Evolutionary conservation across 768 basidiomycete species (phyloP).

Genomic region (Mycena chlorophos): DNA sequence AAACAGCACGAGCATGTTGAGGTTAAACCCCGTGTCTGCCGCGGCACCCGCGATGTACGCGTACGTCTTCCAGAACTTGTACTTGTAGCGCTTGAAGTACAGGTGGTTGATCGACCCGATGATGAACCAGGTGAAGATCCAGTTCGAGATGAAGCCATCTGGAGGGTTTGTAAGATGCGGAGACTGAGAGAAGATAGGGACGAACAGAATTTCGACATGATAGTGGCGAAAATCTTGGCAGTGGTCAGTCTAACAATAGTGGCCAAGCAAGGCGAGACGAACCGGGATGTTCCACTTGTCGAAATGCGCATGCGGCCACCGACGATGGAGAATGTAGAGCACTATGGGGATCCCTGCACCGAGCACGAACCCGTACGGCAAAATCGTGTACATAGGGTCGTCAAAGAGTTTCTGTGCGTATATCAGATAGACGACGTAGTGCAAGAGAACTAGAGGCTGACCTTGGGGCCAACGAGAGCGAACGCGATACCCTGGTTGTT

Average conservation of each 20-base stretch:
- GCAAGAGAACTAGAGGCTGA: neutral
- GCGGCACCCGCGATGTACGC: constrained; percentile 26
- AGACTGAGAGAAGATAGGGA: neutral
- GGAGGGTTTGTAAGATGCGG: neutral
- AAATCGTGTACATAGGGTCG: constrained; percentile 25
- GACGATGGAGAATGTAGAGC: constrained; percentile 26
- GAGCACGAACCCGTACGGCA: constrained; percentile 28
- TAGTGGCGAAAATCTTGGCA: constrained; percentile 22
- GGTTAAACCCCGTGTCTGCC: constrained; percentile 29
- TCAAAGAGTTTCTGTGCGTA: constrained; percentile 21
- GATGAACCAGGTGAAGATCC: constrained; percentile 24
- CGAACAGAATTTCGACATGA: constrained; percentile 23
- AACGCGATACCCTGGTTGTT: constrained; percentile 30
- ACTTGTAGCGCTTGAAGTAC: constrained; percentile 27
- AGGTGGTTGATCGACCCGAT: constrained; percentile 27
- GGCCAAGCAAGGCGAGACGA: neutral
- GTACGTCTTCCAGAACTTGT: constrained; percentile 29
- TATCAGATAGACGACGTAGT: neutral
- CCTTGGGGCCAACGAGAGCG: constrained; percentile 26
- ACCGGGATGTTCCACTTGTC: constrained; percentile 25
- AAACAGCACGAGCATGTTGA: constrained; percentile 29
- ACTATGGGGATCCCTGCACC: constrained; percentile 23
- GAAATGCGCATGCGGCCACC: constrained; percentile 22
- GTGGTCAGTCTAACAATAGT: neutral
- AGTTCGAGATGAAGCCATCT: constrained; percentile 25